A percentile compares a stretch with the other conserved stretches of the same genome.
phyloP scores from a whole-genome alignment of 2,329 filamentous ascomycete species.

The Diaporthe humulicola region DNA sequence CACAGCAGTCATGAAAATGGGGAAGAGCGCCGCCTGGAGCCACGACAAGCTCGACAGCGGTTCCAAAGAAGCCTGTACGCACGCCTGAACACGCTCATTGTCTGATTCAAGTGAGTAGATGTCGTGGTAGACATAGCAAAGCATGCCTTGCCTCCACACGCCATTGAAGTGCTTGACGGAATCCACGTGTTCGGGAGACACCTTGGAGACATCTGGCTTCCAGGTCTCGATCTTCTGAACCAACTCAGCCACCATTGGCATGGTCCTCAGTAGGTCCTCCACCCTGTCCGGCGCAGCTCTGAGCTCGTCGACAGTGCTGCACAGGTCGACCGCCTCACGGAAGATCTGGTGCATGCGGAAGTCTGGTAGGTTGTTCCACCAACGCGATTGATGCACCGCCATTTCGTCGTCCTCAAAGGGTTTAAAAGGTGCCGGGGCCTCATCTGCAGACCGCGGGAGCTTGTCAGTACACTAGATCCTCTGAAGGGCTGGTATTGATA shows the following conservation, averaged over 20 bases:
- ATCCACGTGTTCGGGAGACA: neutral
- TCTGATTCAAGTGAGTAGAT: neutral
- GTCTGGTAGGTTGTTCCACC: neutral
- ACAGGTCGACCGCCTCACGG: neutral
- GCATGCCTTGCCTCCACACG: neutral
- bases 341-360: neutral
- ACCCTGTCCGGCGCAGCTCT: neutral
- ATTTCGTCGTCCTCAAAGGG: neutral
- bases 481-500: neutral
- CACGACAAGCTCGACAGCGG: neutral
- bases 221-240: neutral
- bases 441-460: neutral
- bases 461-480: neutral
- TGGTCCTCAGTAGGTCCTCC: neutral
- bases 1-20: neutral
- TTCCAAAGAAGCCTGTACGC: neutral
- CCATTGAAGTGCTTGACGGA: neutral
- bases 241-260: neutral
- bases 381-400: neutral
- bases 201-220: neutral
- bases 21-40: neutral
- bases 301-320: neutral
- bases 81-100: neutral
- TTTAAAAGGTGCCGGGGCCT: neutral
- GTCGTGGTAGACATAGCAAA: neutral